Evolutionary conservation across 2,329 filamentous ascomycete genomes (phyloP).

Genomic region (Byssoonygena ceratinophila): DNA sequence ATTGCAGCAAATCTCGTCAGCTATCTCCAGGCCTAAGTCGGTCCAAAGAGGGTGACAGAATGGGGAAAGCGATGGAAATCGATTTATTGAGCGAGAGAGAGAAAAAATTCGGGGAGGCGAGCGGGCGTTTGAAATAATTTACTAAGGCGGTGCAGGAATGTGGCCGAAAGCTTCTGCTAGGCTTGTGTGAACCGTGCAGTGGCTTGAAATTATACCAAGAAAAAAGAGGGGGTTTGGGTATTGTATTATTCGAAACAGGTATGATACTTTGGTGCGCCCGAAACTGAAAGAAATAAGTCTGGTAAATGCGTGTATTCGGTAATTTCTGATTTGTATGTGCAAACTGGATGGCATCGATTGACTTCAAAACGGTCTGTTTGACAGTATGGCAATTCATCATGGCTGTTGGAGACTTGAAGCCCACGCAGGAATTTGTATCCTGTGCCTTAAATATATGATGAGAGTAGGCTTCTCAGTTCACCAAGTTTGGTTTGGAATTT

Average conservation of each 20-base stretch:
- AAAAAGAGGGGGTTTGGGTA: not conserved
- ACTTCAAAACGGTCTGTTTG: not conserved
- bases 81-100: constrained; percentile 3
- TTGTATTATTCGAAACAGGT: not conserved
- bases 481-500: too few species aligned
- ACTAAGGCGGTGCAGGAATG: constrained; percentile 3
- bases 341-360: not conserved
- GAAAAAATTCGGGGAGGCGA: constrained; percentile 13
- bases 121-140: constrained; percentile 8
- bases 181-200: not conserved
- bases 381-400: too few species aligned
- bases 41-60: not conserved
- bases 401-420: too few species aligned
- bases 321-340: not conserved
- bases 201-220: not conserved
- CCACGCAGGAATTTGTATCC: too few species aligned
- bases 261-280: not conserved
- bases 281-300: not conserved
- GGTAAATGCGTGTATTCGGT: not conserved
- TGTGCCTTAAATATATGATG: too few species aligned
- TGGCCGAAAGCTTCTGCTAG: constrained; percentile 7
- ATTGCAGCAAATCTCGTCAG: not conserved
- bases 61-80: constrained; percentile 8
- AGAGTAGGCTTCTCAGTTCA: too few species aligned
- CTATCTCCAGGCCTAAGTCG: not conserved